phyloP scores from a whole-genome alignment of 2,329 filamentous ascomycete species.

The Diplodia sapinea region DNA sequence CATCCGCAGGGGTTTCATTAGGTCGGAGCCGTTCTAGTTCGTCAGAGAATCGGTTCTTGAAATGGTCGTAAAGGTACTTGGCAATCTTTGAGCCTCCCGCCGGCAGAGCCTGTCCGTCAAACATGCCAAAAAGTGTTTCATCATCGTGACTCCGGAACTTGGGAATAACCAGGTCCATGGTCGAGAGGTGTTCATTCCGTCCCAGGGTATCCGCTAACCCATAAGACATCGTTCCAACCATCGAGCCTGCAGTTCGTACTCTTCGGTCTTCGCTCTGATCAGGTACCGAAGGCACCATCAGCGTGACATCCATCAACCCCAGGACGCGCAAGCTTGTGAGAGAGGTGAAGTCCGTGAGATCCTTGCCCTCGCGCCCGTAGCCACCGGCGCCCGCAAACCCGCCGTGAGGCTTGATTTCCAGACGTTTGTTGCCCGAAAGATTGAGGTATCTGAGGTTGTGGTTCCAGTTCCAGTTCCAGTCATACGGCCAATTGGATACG shows the following conservation, averaged over 20 bases:
- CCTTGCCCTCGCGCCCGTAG: constrained; percentile 63
- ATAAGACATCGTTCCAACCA: constrained; percentile 88
- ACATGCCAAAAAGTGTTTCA: constrained; percentile 90
- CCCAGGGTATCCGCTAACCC: constrained; percentile 97
- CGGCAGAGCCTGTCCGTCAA: constrained; percentile 89
- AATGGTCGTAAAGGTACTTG: constrained; percentile 96
- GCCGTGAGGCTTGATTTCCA: constrained; percentile 81
- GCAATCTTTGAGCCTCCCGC: constrained; percentile 93
- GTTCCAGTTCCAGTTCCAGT: constrained; percentile 99
- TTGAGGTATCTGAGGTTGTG: constrained; percentile 94
- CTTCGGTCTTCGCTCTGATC: constrained; percentile 94
- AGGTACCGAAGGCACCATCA: constrained; percentile 90
- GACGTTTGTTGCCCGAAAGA: constrained; percentile 91
- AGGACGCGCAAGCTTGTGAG: constrained; percentile 83
- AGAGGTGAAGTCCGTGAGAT: constrained; percentile 89
- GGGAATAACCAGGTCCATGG: constrained; percentile 92
- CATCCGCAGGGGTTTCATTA: constrained; percentile 79
- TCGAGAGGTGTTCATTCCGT: constrained; percentile 91
- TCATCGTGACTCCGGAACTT: constrained; percentile 88
- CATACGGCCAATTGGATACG: constrained; percentile 97
- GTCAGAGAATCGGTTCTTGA: constrained; percentile 79
- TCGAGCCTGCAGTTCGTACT: constrained; percentile 94
- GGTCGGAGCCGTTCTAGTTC: constrained; percentile 77
- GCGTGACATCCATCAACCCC: constrained; percentile 96
- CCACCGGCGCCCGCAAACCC: constrained; percentile 59